phyloP scores from a whole-genome alignment of 768 basidiomycete genomes.

The Hypholoma fasciculare region DNA sequence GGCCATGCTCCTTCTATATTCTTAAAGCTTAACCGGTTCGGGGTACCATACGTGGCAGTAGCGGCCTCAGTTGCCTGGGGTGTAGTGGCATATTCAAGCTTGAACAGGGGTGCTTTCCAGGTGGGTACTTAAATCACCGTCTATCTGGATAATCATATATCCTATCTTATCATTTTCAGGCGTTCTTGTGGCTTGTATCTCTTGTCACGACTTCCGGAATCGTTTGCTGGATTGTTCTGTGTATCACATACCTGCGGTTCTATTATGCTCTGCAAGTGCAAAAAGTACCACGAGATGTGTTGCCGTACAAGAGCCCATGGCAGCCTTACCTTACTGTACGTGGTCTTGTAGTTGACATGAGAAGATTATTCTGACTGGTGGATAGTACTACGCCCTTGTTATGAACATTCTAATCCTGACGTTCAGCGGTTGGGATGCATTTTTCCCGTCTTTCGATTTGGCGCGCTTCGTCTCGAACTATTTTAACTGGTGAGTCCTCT shows the following conservation, averaged over 20 bases:
- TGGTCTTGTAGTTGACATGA: not conserved
- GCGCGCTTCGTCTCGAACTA: constrained; percentile 28
- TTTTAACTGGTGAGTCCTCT: constrained; percentile 26
- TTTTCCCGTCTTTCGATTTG: constrained; percentile 22
- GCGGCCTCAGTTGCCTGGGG: constrained; percentile 25
- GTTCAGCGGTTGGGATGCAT: constrained; percentile 30
- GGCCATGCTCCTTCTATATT: constrained; percentile 36
- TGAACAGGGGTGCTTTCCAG: constrained; percentile 27
- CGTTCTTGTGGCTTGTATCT: constrained; percentile 27
- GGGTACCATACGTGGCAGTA: constrained; percentile 29
- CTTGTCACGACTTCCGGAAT: constrained; percentile 32
- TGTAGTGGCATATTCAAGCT: constrained; percentile 25
- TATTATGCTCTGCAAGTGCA: constrained; percentile 28
- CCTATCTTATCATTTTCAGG: constrained; percentile 12
- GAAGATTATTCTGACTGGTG: not conserved
- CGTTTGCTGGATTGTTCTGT: constrained; percentile 30
- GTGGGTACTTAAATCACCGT: constrained; percentile 2
- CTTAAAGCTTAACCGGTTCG: constrained; percentile 27
- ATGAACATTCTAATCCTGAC: constrained; percentile 28
- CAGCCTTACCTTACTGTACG: constrained; percentile 44
- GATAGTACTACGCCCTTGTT: constrained; percentile 25
- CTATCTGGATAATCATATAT: not conserved
- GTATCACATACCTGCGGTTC: constrained; percentile 30
- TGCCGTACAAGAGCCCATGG: constrained; percentile 42
- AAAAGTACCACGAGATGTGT: constrained; percentile 27